These are phyloP conservation scores for Colletotrichum sansevieriae DNA, from an alignment of 2,329 filamentous ascomycete genomes.

Conservation along the genomic window DNA sequence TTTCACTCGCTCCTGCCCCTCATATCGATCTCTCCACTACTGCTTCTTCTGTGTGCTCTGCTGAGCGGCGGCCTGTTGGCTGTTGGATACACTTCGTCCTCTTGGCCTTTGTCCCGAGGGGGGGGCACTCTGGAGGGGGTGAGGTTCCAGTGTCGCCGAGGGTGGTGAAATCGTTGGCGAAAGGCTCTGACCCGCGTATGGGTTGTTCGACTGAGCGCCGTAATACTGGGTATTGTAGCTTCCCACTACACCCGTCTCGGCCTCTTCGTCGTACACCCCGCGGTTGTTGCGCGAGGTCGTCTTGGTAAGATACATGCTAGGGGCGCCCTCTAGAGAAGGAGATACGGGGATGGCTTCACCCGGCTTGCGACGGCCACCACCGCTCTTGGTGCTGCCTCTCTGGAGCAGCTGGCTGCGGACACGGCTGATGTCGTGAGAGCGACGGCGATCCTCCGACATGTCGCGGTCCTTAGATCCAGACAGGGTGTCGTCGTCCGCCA, in stretches of 20 bases:
- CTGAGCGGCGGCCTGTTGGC: constrained; percentile 21
- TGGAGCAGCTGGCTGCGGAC: constrained; percentile 54
- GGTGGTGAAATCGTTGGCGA: constrained; percentile 29
- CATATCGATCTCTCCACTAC: not conserved
- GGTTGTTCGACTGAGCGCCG: constrained; percentile 44
- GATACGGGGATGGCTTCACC: constrained; percentile 59
- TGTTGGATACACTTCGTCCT: constrained; percentile 36
- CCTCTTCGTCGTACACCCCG: constrained; percentile 58
- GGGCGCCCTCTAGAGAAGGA: constrained; percentile 45
- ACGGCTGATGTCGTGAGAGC: constrained; percentile 55
- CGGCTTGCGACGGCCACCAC: constrained; percentile 63
- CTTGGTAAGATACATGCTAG: constrained; percentile 46
- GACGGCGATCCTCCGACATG: constrained; percentile 51
- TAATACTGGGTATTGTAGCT: constrained; percentile 45
- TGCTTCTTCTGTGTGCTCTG: constrained; percentile 29
- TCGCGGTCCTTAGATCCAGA: constrained; percentile 46
- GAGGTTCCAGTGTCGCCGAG: constrained; percentile 13
- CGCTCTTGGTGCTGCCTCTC: constrained; percentile 59
- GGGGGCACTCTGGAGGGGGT: constrained; percentile 37
- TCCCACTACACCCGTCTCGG: constrained; percentile 51
- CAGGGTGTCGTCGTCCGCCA: constrained; percentile 52
- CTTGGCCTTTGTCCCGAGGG: constrained; percentile 33
- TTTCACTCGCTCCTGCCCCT: not conserved
- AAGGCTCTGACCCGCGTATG: constrained; percentile 33
- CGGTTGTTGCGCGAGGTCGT: constrained; percentile 50